These are phyloP conservation scores for Orbilia javanica DNA, from an alignment of 2,329 filamentous ascomycete species.

Conservation along the genomic window DNA sequence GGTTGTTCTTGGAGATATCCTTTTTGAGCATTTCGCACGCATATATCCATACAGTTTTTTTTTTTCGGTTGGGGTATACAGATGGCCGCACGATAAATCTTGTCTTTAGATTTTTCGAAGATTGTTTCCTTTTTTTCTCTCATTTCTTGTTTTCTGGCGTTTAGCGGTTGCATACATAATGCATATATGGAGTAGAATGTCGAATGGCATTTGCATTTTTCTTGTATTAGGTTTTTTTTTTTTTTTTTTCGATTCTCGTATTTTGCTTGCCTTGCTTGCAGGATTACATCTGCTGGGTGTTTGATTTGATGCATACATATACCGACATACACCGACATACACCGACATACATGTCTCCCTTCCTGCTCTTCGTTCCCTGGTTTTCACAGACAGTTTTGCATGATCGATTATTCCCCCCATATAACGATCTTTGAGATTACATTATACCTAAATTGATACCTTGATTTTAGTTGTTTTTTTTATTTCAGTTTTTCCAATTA, in stretches of 20 bases:
- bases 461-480: too few species aligned
- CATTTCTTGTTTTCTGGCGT: constrained; percentile 1
- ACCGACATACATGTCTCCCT: not conserved
- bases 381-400: not conserved
- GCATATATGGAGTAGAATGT: constrained; percentile 15
- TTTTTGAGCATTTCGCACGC: not conserved
- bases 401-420: not conserved
- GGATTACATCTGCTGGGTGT: not conserved
- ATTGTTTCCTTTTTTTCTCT: not conserved
- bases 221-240: not conserved
- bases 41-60: constrained; percentile 20
- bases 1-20: not conserved
- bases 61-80: too few species aligned
- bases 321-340: not conserved
- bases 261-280: not conserved
- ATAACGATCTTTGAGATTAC: too few species aligned
- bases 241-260: not conserved
- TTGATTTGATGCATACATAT: not conserved
- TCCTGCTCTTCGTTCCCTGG: not conserved
- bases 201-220: not conserved
- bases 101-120: constrained; percentile 7
- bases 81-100: constrained; percentile 20
- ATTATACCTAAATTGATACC: too few species aligned
- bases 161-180: constrained; percentile 14
- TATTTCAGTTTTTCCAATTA: too few species aligned